phyloP scores from a whole-genome alignment of 2,329 filamentous ascomycete species.

The Microdochium nivale region DNA sequence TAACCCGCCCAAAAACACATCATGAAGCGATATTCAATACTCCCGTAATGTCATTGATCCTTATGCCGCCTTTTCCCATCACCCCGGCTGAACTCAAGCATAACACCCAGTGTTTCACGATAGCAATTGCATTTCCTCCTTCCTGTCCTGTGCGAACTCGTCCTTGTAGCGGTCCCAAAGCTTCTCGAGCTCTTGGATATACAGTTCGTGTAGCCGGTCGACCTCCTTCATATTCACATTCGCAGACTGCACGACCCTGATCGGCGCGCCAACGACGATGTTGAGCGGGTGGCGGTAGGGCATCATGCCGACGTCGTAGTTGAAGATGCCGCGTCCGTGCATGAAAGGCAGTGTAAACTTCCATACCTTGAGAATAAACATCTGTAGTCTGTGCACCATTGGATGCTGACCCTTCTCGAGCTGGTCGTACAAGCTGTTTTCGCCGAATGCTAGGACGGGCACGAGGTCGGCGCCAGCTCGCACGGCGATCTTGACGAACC shows the following conservation, averaged over 20 bases:
- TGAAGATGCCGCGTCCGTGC: constrained; percentile 87
- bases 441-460: constrained; percentile 84
- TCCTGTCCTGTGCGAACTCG: constrained; percentile 55
- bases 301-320: constrained; percentile 95
- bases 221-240: constrained; percentile 68
- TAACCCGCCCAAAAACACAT: no score
- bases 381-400: constrained; percentile 69
- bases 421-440: constrained; percentile 95
- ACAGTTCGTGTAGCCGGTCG: constrained; percentile 69
- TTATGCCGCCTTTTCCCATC: not conserved
- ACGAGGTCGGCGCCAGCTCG: constrained; percentile 90
- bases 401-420: constrained; percentile 70
- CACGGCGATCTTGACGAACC: constrained; percentile 89
- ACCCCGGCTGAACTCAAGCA: not conserved
- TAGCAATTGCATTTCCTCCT: constrained; percentile 59
- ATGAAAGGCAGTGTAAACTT: constrained; percentile 91
- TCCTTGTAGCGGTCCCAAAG: constrained; percentile 76
- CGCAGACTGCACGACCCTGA: constrained; percentile 54
- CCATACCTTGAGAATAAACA: constrained; percentile 74
- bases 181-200: constrained; percentile 64
- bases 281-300: constrained; percentile 84
- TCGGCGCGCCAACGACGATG: constrained; percentile 79
- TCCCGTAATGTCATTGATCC: not conserved
- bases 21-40: no score
- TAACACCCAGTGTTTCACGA: constrained; percentile 6